Evolutionary conservation across 768 basidiomycete genomes (phyloP).

Genomic region (Lactarius tabidus): DNA sequence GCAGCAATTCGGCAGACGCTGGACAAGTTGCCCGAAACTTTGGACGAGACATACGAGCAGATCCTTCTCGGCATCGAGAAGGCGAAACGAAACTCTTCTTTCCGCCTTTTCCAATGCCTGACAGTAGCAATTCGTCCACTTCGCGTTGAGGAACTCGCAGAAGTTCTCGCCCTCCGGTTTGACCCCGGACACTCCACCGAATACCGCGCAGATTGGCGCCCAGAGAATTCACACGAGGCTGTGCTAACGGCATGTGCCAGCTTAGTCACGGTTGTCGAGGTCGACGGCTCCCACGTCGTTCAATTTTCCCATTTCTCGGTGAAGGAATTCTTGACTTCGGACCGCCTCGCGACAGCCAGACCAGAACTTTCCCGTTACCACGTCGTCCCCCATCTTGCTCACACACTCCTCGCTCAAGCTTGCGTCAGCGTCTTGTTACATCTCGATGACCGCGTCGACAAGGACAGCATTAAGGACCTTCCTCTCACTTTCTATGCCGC

Average conservation of each 20-base stretch:
- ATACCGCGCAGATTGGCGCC: background rate
- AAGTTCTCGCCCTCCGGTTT: background rate
- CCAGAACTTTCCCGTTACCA: background rate
- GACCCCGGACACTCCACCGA: background rate
- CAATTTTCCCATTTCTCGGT: background rate
- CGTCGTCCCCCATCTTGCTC: background rate
- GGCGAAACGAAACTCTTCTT: background rate
- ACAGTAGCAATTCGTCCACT: background rate
- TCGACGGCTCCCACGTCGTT: background rate
- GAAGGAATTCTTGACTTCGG: background rate
- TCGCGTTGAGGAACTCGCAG: conserved; percentile 1
- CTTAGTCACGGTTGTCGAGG: background rate
- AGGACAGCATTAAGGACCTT: background rate
- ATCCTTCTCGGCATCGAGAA: background rate
- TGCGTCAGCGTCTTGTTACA: background rate
- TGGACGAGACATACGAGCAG: background rate
- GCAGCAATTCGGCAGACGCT: background rate
- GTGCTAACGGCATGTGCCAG: background rate
- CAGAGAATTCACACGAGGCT: background rate
- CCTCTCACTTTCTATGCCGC: background rate
- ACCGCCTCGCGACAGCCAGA: background rate
- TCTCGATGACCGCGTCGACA: background rate
- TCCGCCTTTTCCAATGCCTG: background rate
- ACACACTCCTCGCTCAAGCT: background rate
- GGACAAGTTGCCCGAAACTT: background rate